These are phyloP conservation scores for Chondrostereum purpureum DNA, from an alignment of 1,284 basidiomycete genomes.

Conservation along the genomic window DNA sequence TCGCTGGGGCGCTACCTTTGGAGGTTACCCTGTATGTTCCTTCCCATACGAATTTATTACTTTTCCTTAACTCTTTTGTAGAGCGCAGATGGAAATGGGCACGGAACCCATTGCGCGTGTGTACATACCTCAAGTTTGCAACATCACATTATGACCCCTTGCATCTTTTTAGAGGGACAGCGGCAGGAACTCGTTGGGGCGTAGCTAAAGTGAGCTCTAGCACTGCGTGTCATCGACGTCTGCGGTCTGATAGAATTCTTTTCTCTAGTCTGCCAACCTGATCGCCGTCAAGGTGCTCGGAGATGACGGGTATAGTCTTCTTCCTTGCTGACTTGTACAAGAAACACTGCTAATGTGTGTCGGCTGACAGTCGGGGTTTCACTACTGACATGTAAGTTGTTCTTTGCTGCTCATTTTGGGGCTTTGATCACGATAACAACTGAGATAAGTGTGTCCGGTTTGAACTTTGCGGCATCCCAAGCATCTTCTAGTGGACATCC, in stretches of 20 bases:
- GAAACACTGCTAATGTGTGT: background rate
- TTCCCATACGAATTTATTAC: background rate
- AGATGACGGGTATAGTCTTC: conserved; percentile 56
- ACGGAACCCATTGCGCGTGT: conserved; percentile 83
- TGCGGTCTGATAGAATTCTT: background rate
- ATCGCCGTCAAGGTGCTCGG: conserved; percentile 98
- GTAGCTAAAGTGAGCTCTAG: conserved; percentile 74
- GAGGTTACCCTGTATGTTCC: conserved; percentile 67
- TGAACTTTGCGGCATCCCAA: background rate
- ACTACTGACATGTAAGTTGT: conserved; percentile 16
- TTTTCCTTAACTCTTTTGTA: background rate
- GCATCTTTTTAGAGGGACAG: conserved; percentile 51
- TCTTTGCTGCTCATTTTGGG: background rate
- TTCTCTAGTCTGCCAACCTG: conserved; percentile 59
- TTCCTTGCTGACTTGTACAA: background rate
- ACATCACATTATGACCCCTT: too few relatives aligned
- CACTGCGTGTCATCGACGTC: background rate
- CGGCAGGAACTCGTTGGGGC: conserved; percentile 78
- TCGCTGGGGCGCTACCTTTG: conserved; percentile 68
- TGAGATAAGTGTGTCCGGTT: background rate
- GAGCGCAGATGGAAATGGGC: conserved; percentile 72
- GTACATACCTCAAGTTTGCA: too few relatives aligned
- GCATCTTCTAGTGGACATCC: background rate
- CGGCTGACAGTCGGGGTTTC: conserved; percentile 10
- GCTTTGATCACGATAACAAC: background rate